Evolutionary conservation across 73 alveolate genomes (phyloP).

Genomic region (Uronychia setigera): DNA sequence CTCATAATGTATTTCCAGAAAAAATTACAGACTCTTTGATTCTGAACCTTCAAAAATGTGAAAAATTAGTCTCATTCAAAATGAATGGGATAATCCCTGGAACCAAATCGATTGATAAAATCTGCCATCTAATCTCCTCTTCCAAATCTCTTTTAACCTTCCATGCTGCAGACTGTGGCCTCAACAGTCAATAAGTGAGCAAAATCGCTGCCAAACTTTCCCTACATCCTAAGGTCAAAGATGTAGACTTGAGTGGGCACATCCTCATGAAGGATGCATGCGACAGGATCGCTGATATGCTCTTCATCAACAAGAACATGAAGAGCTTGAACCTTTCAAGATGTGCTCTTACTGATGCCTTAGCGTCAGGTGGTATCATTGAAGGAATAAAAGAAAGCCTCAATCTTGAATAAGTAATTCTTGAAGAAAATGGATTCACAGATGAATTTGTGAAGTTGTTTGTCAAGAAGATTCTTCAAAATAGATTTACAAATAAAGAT

Average conservation of each 20-base stretch:
- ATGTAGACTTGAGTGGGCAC: constrained; percentile 24
- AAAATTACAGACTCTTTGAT: not conserved
- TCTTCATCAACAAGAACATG: constrained; percentile 13
- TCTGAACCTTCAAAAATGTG: not conserved
- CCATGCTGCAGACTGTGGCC: not conserved
- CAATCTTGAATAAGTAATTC: constrained; percentile 13
- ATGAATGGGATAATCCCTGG: not conserved
- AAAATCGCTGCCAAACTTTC: not conserved
- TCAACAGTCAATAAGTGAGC: not conserved
- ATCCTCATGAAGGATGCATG: constrained; percentile 1
- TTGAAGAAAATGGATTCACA: constrained; percentile 10
- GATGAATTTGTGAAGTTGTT: constrained; percentile 6
- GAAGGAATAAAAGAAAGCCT: constrained; percentile 10
- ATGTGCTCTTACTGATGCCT: constrained; percentile 4
- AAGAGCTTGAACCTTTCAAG: not conserved
- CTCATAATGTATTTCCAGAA: not conserved
- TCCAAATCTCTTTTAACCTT: not conserved
- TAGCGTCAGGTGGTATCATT: constrained; percentile 11
- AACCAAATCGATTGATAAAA: not conserved
- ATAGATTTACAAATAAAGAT: not conserved
- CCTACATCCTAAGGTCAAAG: constrained; percentile 8
- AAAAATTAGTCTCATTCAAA: not conserved
- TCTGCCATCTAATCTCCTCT: not conserved
- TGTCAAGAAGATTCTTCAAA: constrained; percentile 2
- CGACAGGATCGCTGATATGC: not conserved